Conservation (phyloP, 2,329 filamentous ascomycete species). For the Fusarium tupiense region DNA sequence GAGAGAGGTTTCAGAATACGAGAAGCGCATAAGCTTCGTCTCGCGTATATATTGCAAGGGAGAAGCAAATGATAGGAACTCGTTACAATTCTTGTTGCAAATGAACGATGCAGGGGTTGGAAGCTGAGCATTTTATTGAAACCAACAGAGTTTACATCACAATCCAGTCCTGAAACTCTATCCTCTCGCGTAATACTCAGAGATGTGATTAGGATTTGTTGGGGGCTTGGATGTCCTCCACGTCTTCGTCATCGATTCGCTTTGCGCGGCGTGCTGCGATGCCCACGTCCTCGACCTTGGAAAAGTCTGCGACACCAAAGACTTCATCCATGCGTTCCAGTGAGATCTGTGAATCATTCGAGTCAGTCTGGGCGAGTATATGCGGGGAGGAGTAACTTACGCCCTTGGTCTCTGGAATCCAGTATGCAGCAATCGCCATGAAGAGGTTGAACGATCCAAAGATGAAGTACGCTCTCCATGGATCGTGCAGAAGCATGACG, state of each 20-base stretch:
- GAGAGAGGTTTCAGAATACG: neutral
- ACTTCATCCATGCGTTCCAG: slow-evolving; percentile 34
- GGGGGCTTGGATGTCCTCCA: neutral
- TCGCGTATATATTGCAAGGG: neutral
- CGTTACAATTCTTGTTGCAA: neutral
- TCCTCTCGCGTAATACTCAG: neutral
- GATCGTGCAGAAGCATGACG: slow-evolving; percentile 62
- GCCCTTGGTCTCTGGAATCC: slow-evolving; percentile 67
- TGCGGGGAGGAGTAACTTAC: slow-evolving; percentile 35
- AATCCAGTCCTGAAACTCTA: neutral
- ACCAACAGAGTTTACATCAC: neutral
- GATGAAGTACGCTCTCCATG: slow-evolving; percentile 63
- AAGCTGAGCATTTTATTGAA: neutral
- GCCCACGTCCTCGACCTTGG: slow-evolving; percentile 25
- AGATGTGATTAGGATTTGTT: neutral
- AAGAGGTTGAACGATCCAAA: slow-evolving; percentile 66
- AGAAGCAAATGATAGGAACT: neutral
- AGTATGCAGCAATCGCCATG: slow-evolving; percentile 62
- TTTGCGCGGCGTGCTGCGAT: slow-evolving; percentile 11
- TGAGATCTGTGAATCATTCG: slow-evolving; percentile 11
- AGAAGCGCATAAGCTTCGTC: neutral
- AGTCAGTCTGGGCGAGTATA: neutral
- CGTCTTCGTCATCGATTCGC: slow-evolving; percentile 22
- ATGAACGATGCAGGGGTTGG: neutral
- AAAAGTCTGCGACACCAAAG: slow-evolving; percentile 29